A percentile compares a stretch with the other conserved stretches of the same genome.
These are phyloP conservation scores for Neofusicoccum ribis DNA, from an alignment of 2,329 filamentous ascomycete genomes.

Conservation along the genomic window DNA sequence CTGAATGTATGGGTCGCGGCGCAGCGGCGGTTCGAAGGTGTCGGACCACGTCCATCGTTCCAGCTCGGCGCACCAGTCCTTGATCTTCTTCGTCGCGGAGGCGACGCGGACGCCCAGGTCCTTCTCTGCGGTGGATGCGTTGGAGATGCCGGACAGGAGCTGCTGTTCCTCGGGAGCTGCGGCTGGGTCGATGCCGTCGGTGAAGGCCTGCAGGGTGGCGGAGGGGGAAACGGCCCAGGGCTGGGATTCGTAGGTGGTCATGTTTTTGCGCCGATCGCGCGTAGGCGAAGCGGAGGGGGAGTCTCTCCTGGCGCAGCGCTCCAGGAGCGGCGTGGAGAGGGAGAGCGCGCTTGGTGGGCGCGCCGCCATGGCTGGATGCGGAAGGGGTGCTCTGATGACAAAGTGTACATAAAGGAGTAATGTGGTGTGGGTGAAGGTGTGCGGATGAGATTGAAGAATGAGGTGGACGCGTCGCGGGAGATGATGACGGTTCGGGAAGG, in stretches of 20 bases:
- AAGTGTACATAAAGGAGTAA: conserved; percentile 27
- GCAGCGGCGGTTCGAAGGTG: conserved; percentile 43
- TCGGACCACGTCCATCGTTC: conserved; percentile 61
- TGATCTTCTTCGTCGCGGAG: conserved; percentile 67
- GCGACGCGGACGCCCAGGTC: conserved; percentile 72
- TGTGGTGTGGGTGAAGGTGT: conserved; percentile 34
- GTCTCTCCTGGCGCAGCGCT: conserved; percentile 12
- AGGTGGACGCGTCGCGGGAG: conserved; percentile 28
- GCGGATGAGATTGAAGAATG: neutral
- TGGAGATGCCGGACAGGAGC: conserved; percentile 58
- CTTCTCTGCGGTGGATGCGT: conserved; percentile 64
- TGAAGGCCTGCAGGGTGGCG: conserved; percentile 44
- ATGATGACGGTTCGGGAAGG: conserved; percentile 27
- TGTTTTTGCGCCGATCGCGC: conserved; percentile 18
- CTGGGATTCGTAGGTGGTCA: conserved; percentile 21
- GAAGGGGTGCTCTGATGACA: conserved; percentile 19
- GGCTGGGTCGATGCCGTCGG: conserved; percentile 45
- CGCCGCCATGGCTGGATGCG: conserved; percentile 32
- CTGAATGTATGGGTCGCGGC: conserved; percentile 24
- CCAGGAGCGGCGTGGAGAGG: conserved; percentile 17
- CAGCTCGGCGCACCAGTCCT: conserved; percentile 75
- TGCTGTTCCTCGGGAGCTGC: conserved; percentile 43
- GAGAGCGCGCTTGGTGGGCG: conserved; percentile 31
- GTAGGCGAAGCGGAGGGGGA: conserved; percentile 19
- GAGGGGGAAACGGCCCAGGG: conserved; percentile 34